Conservation (phyloP, 305 asterid species). For the Solanum hybrid region DNA sequence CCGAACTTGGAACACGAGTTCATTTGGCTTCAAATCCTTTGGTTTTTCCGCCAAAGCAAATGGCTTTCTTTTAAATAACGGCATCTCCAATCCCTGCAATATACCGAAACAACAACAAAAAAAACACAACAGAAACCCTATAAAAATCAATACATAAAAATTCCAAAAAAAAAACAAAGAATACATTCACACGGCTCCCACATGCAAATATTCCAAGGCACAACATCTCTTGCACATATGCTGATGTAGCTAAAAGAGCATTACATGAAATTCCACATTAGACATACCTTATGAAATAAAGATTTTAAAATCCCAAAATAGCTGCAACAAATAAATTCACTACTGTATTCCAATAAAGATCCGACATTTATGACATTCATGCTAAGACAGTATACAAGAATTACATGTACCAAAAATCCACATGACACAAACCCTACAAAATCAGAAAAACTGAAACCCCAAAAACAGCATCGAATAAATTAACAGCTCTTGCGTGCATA, state of each 20-base stretch:
- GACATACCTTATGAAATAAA: background rate
- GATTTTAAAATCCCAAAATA: background rate
- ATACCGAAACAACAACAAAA: background rate
- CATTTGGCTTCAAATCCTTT: conserved; percentile 65
- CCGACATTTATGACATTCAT: background rate
- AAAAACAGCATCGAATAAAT: background rate
- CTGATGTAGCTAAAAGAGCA: background rate
- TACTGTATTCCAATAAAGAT: background rate
- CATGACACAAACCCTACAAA: conserved; percentile 7
- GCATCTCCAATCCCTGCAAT: conserved; percentile 45
- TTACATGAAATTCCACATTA: background rate
- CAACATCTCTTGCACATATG: conserved; percentile 7
- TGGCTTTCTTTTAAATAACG: conserved; percentile 67
- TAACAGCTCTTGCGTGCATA: background rate
- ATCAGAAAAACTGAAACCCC: background rate
- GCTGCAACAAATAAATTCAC: background rate
- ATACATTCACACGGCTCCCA: background rate
- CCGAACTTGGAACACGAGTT: conserved; percentile 67
- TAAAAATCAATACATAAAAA: conserved; percentile 4
- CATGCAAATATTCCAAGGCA: background rate
- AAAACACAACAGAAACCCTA: background rate
- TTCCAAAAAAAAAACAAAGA: background rate
- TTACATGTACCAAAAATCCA: background rate
- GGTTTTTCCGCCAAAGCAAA: conserved; percentile 56
- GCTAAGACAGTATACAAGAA: background rate